Evolutionary conservation across 352 stramenopile genomes (phyloP).

Genomic region (Phytophthora pluvialis): DNA sequence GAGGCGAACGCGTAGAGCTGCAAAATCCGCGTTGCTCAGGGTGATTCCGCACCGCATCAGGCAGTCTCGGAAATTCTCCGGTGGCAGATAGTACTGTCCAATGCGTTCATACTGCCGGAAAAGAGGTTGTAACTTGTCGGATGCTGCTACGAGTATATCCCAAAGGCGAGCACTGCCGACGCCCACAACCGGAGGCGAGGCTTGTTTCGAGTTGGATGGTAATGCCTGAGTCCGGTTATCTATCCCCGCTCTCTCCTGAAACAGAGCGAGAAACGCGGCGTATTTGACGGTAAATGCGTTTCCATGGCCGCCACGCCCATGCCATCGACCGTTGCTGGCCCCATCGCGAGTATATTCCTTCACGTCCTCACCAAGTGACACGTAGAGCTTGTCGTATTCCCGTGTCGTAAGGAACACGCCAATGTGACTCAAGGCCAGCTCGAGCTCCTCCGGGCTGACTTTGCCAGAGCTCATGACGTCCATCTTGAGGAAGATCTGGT

Average conservation of each 20-base stretch:
- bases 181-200: conserved; percentile 50
- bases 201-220: conserved; percentile 48
- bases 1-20: conserved; percentile 64
- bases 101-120: conserved; percentile 66
- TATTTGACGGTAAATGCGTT: conserved; percentile 61
- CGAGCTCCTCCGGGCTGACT: conserved; percentile 72
- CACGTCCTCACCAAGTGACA: conserved; percentile 42
- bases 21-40: conserved; percentile 76
- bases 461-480: conserved; percentile 71
- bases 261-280: conserved; percentile 58
- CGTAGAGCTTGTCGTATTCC: conserved; percentile 76
- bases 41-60: conserved; percentile 63
- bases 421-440: conserved; percentile 73
- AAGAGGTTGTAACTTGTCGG: conserved; percentile 60
- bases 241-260: conserved; percentile 38
- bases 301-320: conserved; percentile 26
- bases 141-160: conserved; percentile 59
- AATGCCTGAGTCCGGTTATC: conserved; percentile 37
- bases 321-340: conserved; percentile 31
- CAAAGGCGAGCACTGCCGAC: conserved; percentile 62
- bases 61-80: conserved; percentile 72
- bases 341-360: conserved; percentile 35
- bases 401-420: conserved; percentile 70
- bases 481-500: conserved; percentile 83
- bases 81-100: conserved; percentile 51